phyloP scores from a whole-genome alignment of 176 grass and related monocot species.

The Saccharum spontaneum region DNA sequence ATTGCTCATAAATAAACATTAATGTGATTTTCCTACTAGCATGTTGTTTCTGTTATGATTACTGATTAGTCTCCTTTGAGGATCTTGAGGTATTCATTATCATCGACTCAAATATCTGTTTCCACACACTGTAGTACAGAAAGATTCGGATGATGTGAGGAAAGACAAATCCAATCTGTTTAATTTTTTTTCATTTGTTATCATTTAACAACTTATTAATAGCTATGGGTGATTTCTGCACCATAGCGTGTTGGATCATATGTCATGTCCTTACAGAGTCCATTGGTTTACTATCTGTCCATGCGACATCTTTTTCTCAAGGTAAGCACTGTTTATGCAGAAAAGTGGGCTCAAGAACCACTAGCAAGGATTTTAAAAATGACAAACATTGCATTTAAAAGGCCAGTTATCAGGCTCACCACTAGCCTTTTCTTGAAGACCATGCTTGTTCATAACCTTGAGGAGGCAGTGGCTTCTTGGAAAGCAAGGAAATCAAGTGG shows the following conservation, averaged over 20 bases:
- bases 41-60: background rate
- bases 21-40: background rate
- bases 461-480: constrained; percentile 52
- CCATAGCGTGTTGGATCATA: background rate
- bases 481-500: constrained; percentile 46
- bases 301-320: constrained; percentile 28
- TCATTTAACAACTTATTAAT: constrained; percentile 11
- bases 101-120: background rate
- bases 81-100: background rate
- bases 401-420: constrained; percentile 31
- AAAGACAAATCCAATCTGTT: background rate
- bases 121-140: background rate
- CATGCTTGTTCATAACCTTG: constrained; percentile 37
- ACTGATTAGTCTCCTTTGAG: constrained; percentile 19
- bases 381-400: constrained; percentile 26
- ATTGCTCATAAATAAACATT: constrained; percentile 12
- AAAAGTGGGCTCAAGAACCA: constrained; percentile 30
- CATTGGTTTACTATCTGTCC: constrained; percentile 24
- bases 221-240: constrained; percentile 20
- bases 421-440: constrained; percentile 43
- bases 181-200: background rate
- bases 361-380: constrained; percentile 24
- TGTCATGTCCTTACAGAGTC: constrained; percentile 19
- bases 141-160: background rate
- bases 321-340: constrained; percentile 30